These are phyloP conservation scores for Mycena epipterygia DNA, from an alignment of 768 basidiomycete genomes.

Conservation along the genomic window DNA sequence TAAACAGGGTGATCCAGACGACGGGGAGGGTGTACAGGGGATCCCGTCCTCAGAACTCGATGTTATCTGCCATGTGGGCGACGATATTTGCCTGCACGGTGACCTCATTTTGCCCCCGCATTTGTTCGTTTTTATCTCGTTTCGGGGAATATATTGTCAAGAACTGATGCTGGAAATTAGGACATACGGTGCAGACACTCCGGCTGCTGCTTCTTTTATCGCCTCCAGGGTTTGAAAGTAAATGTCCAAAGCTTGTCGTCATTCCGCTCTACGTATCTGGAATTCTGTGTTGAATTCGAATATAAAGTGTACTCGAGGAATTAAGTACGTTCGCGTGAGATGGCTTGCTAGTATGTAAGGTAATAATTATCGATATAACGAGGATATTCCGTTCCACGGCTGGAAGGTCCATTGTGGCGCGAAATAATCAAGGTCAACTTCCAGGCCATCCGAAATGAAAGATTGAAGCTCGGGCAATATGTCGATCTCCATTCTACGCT, in stretches of 20 bases:
- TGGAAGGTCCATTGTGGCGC: no score
- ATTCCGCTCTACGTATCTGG: no score
- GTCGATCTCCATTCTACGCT: not conserved
- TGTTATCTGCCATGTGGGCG: constrained; percentile 47
- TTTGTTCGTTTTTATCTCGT: constrained; percentile 13
- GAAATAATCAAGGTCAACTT: not conserved
- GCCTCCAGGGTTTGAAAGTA: constrained; percentile 5
- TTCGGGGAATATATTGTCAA: not conserved
- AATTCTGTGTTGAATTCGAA: no score
- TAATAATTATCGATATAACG: no score
- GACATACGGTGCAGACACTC: constrained; percentile 10
- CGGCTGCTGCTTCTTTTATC: constrained; percentile 16
- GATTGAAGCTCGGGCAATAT: not conserved
- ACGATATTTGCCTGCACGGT: constrained; percentile 49
- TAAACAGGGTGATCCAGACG: constrained; percentile 49
- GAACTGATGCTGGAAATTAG: not conserved
- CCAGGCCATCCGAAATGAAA: not conserved
- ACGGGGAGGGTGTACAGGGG: constrained; percentile 46
- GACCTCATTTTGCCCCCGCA: constrained; percentile 41
- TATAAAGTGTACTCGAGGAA: no score
- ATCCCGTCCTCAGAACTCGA: constrained; percentile 42
- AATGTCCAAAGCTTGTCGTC: no score
- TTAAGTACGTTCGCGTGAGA: no score
- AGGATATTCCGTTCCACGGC: no score
- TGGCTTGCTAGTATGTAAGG: no score